phyloP scores from a whole-genome alignment of 1,139 yeast species.

The Blastobotrys proliferans region DNA sequence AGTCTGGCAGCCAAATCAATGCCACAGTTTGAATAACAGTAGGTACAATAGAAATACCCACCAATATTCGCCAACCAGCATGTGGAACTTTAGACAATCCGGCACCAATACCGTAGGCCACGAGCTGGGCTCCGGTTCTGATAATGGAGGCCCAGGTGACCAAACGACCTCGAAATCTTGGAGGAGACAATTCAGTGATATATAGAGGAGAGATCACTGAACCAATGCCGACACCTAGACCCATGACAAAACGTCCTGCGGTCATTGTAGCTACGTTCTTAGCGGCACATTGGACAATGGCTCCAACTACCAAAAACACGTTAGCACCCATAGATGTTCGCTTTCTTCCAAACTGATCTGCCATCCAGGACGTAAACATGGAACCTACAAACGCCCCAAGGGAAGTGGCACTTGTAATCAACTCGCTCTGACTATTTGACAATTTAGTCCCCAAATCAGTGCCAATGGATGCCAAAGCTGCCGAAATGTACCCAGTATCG shows the following conservation, averaged over 20 bases:
- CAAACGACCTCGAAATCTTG: conserved; percentile 79
- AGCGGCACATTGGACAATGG: conserved; percentile 76
- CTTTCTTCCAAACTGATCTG: conserved; percentile 80
- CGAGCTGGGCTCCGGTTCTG: conserved; percentile 86
- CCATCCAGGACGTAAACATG: conserved; percentile 67
- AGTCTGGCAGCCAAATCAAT: conserved; percentile 86
- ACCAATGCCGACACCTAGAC: conserved; percentile 94
- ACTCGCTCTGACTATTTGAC: conserved; percentile 75
- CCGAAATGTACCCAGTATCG: conserved; percentile 92
- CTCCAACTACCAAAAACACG: conserved; percentile 73
- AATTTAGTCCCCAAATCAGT: conserved; percentile 52
- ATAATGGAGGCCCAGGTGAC: conserved; percentile 56
- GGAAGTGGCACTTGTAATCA: conserved; percentile 93
- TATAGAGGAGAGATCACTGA: conserved; percentile 86
- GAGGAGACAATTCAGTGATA: conserved; percentile 89
- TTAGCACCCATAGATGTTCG: conserved; percentile 77
- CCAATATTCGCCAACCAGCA: conserved; percentile 91
- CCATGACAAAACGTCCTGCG: conserved; percentile 84
- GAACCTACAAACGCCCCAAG: conserved; percentile 86
- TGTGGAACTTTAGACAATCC: conserved; percentile 61
- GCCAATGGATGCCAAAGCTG: conserved; percentile 80
- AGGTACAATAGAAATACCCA: conserved; percentile 86
- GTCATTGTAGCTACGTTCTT: conserved; percentile 87
- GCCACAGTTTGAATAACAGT: conserved; percentile 71
- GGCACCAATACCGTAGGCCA: conserved; percentile 92